Conservation (phyloP, 2,329 filamentous ascomycete genomes). For the Plectosphaerella plurivora region DNA sequence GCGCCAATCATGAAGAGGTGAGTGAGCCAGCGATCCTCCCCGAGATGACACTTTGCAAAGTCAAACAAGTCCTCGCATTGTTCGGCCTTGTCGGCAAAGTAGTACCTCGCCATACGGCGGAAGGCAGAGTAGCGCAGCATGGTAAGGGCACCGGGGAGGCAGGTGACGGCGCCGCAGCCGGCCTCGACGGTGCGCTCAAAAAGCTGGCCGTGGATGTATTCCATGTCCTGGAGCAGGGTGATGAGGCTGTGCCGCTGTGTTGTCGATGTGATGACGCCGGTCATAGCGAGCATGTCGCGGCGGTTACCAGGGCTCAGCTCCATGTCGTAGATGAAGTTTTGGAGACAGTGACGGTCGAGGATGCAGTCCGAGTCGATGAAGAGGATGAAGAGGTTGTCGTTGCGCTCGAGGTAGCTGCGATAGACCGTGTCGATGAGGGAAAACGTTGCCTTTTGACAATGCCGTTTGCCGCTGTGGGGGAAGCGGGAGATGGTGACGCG, state of each 20-base stretch:
- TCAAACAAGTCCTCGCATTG: slow-evolving; percentile 95
- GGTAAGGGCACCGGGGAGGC: slow-evolving; percentile 89
- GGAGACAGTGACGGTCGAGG: slow-evolving; percentile 82
- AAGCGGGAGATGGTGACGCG: slow-evolving; percentile 90
- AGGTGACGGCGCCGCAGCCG: slow-evolving; percentile 89
- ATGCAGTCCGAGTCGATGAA: slow-evolving; percentile 99
- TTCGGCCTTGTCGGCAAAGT: slow-evolving; percentile 95
- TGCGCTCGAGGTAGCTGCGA: slow-evolving; percentile 74
- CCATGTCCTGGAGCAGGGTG: slow-evolving; percentile 93
- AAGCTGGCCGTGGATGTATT: slow-evolving; percentile 94
- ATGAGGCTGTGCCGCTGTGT: slow-evolving; percentile 85
- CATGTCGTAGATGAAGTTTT: slow-evolving; percentile 99
- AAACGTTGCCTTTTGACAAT: slow-evolving; percentile 91
- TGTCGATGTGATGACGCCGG: slow-evolving; percentile 92
- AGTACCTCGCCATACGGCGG: slow-evolving; percentile 94
- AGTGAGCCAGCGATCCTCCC: slow-evolving; percentile 94
- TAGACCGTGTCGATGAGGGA: slow-evolving; percentile 92
- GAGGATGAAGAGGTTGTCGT: slow-evolving; percentile 90
- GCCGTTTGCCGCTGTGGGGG: slow-evolving; percentile 86
- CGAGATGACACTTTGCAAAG: slow-evolving; percentile 90
- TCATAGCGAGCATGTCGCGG: slow-evolving; percentile 94
- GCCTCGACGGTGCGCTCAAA: slow-evolving; percentile 96
- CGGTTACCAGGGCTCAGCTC: slow-evolving; percentile 90
- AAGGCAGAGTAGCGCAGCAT: slow-evolving; percentile 96
- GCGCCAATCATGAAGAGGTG: slow-evolving; percentile 99